Percentiles rank a stretch among this genome's conserved stretches.
Evolutionary conservation across 164 flowering plant species (phyloP).

Genomic region (Nymphaea thermarum): DNA sequence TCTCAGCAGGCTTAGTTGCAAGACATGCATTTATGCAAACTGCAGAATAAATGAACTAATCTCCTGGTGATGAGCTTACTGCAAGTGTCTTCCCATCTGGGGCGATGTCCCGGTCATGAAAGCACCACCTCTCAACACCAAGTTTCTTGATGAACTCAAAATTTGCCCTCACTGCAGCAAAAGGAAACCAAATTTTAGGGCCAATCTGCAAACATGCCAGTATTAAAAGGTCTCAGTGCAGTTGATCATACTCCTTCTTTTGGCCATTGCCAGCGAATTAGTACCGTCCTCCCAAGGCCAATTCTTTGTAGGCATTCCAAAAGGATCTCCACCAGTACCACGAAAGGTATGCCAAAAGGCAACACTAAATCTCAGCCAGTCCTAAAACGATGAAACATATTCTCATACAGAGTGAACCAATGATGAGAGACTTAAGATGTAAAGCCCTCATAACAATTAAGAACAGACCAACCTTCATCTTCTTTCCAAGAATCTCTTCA

Average conservation of each 20-base stretch:
- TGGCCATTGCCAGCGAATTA: conserved; percentile 92
- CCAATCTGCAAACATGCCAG: not conserved
- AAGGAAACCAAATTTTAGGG: not conserved
- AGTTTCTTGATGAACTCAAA: conserved; percentile 87
- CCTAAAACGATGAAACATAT: conserved; percentile 25
- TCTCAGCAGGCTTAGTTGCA: not conserved
- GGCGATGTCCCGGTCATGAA: conserved; percentile 96
- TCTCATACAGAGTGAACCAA: not conserved
- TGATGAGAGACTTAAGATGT: not conserved
- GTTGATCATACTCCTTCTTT: conserved; percentile 61
- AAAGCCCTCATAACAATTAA: not conserved
- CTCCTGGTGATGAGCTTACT: conserved; percentile 21
- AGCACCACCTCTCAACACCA: conserved; percentile 95
- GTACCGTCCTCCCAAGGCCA: conserved; percentile 99
- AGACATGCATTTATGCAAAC: not conserved
- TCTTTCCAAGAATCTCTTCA: conserved; percentile 90
- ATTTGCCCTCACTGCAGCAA: conserved; percentile 80
- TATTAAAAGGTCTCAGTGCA: not conserved
- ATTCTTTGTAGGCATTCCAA: conserved; percentile 81
- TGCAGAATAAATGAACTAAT: not conserved
- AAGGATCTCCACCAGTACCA: conserved; percentile 88
- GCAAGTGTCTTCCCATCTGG: conserved; percentile 80
- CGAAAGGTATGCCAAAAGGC: conserved; percentile 99
- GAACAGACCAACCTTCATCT: conserved; percentile 63
- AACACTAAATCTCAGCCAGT: conserved; percentile 94